Conservation (phyloP, 306 rosid species). For the Gastrolobium bilobum region DNA sequence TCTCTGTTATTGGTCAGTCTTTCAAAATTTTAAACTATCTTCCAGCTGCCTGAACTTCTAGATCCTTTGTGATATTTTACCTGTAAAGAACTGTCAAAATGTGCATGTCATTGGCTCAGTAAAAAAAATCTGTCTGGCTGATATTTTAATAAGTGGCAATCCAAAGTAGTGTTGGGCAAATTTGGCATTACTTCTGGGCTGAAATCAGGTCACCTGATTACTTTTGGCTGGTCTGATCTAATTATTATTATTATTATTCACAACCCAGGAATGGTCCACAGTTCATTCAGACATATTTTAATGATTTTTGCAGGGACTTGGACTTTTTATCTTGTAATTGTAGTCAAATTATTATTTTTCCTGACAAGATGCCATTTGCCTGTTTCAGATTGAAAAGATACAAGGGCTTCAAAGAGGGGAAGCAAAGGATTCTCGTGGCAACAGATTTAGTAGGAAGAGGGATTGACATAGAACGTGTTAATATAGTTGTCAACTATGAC, state of each 20-base stretch:
- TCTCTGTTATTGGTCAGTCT: too few relatives aligned
- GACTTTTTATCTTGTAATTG: background rate
- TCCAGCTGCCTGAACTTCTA: background rate
- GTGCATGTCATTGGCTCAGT: background rate
- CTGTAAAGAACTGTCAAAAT: background rate
- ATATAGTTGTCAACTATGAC: constrained; percentile 84
- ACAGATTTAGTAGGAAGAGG: constrained; percentile 90
- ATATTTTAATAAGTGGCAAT: background rate
- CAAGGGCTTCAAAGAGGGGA: constrained; percentile 84
- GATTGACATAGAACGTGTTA: constrained; percentile 86
- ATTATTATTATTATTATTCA: background rate
- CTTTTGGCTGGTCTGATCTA: background rate
- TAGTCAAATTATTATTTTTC: background rate
- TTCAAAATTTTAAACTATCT: background rate
- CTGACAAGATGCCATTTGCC: constrained; percentile 1
- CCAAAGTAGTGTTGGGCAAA: background rate
- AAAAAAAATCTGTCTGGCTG: background rate
- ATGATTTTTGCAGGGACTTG: constrained; percentile 17
- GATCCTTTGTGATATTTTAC: background rate
- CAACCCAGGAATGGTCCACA: background rate
- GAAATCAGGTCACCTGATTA: background rate
- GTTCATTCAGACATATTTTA: background rate
- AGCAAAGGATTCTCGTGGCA: constrained; percentile 82
- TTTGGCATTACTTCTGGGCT: background rate
- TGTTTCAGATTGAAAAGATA: constrained; percentile 75